Conservation (phyloP, 176 grass and related monocot genomes). For the Oryza brachyantha region DNA sequence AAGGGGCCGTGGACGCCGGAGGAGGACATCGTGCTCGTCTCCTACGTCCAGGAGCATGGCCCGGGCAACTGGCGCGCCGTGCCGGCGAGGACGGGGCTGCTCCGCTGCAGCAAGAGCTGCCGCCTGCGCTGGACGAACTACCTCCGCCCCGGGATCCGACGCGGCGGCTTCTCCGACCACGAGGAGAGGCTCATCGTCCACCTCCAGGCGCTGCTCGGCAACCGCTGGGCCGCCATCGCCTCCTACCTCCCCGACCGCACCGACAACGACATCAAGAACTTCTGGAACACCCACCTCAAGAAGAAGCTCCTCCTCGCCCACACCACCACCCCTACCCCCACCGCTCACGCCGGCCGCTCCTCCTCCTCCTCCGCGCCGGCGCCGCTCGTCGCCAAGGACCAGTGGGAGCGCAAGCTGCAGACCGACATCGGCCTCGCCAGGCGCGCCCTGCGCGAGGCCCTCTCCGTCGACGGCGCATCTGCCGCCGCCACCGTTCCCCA, state of each 20-base stretch:
- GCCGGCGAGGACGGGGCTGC: slow-evolving; percentile 46
- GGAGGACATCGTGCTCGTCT: slow-evolving; percentile 78
- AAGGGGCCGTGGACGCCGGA: slow-evolving; percentile 89
- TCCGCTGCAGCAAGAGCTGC: slow-evolving; percentile 87
- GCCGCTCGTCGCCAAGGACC: slow-evolving; percentile 27
- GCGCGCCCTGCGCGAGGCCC: slow-evolving; percentile 56
- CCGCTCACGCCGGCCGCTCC: not conserved
- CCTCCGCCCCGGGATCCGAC: slow-evolving; percentile 72
- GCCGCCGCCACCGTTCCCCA: not conserved
- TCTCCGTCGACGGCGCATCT: slow-evolving; percentile 33
- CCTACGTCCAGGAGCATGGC: slow-evolving; percentile 79
- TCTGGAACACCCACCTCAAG: slow-evolving; percentile 76
- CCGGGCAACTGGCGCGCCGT: slow-evolving; percentile 76
- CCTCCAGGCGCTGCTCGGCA: slow-evolving; percentile 85
- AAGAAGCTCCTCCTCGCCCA: slow-evolving; percentile 61
- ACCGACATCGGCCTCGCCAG: slow-evolving; percentile 71
- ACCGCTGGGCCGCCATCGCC: slow-evolving; percentile 86
- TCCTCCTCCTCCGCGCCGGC: not conserved
- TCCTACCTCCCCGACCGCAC: slow-evolving; percentile 73
- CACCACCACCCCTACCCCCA: too few species aligned
- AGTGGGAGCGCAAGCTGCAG: slow-evolving; percentile 78
- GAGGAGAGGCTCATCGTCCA: slow-evolving; percentile 80
- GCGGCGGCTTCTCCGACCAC: slow-evolving; percentile 63
- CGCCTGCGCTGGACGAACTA: slow-evolving; percentile 91
- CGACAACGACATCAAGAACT: slow-evolving; percentile 86